Evolutionary conservation across 2,329 filamentous ascomycete genomes (phyloP), one percentile per base, ranked within the genome.

Genomic region (Davidsoniella eucalypti): DNA sequence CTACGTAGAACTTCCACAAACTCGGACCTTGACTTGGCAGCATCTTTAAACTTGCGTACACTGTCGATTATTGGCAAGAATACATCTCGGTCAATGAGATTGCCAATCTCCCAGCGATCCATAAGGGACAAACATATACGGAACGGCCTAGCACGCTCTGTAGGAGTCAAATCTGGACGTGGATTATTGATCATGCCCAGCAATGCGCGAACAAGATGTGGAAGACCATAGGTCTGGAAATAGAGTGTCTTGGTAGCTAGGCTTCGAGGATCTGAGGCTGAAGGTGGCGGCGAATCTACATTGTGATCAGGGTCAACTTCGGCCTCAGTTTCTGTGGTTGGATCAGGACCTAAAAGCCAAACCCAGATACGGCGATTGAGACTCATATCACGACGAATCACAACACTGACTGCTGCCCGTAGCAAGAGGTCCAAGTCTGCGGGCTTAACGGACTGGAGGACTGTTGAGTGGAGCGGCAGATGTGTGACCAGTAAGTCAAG

Each of bases 81-180:
- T 12, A 96, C 76, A 54, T 87, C 81, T 0, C 88, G 85, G 1
- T 96, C 82, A 44, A 98, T 80, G 16, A 90, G 71, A 1, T 87
- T 87, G 26, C 92, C 92, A 56, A 98, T 90, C 62, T 98, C 92
- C 88, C 87, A 96, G 52, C 88, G 80, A 65, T 98, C 92, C 92
- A 98, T 96, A 48, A 98, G 70, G 14, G 93, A 95, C 2, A 96
- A 73, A 59, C 87, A 93, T 55, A 96, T 86, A 51, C 88, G 80
- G 61, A 94, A 95, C 0, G 92, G 90, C 38, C 80, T 80, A 17
- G 87, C 86, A 61, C 80, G 75, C 59, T 93, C 86, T 0, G 73
- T 64, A 14, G 49, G 18, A 8, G 48, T 51, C 14, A 54, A 17
- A 23, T 54, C 40, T 16, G 33, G 23, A 41, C 43, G 41, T 1